Conservation (phyloP, 2,329 filamentous ascomycete genomes). For the Botrytis porri region DNA sequence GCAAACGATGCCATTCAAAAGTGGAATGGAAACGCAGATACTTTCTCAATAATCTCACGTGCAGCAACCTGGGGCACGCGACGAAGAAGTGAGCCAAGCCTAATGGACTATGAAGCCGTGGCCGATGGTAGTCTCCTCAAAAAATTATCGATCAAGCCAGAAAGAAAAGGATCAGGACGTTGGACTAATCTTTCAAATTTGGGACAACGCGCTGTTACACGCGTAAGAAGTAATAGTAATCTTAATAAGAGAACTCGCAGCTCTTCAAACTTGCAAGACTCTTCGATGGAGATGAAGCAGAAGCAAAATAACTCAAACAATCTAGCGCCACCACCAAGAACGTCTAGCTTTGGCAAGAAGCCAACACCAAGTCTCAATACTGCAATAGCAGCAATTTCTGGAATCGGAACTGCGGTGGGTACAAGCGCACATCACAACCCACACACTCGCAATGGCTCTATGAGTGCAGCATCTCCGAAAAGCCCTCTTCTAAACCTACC, state of each 20-base stretch:
- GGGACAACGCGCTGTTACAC: constrained; percentile 27
- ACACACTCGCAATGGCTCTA: constrained; percentile 58
- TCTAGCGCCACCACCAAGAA: constrained; percentile 51
- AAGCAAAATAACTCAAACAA: constrained; percentile 38
- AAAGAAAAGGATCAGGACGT: constrained; percentile 38
- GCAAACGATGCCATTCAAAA: constrained; percentile 49
- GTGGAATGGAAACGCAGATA: constrained; percentile 45
- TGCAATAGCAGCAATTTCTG: constrained; percentile 54
- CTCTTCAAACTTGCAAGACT: constrained; percentile 28
- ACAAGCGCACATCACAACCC: constrained; percentile 37
- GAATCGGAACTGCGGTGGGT: constrained; percentile 52
- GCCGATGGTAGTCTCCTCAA: constrained; percentile 61
- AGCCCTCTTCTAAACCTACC: constrained; percentile 39
- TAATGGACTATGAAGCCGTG: constrained; percentile 56
- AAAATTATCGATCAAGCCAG: constrained; percentile 54
- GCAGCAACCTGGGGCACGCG: constrained; percentile 70
- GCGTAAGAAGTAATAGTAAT: constrained; percentile 36
- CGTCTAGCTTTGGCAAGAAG: constrained; percentile 49
- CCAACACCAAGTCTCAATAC: constrained; percentile 58
- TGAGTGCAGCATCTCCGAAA: constrained; percentile 57
- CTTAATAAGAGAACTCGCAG: constrained; percentile 35
- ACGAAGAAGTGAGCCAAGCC: constrained; percentile 60
- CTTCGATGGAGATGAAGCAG: constrained; percentile 34
- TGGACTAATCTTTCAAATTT: constrained; percentile 3
- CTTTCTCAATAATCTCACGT: constrained; percentile 56